Base-by-base conservation (phyloP, 257 asterid genomes). In the Solanum verrucosum region DNA sequence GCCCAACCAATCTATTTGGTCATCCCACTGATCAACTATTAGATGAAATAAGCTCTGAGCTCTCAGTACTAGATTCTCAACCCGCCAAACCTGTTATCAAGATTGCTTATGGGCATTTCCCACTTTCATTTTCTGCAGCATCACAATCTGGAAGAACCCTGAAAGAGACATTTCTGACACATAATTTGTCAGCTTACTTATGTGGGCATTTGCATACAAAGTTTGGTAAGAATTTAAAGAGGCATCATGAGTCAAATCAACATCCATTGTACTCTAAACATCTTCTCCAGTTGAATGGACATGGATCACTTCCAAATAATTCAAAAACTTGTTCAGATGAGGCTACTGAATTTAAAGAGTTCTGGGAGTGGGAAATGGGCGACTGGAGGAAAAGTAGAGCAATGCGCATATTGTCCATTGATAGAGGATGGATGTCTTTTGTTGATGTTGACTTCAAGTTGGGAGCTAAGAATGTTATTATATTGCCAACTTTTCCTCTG, bases 341-440 rank as follows among this genome's bases (percentile, higher is more conserved):
- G 87, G 90, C 85, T 77, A 71, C 87, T 49, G 71, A 88, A 78
- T 40, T 34, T 67, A 86, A 92, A 46, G 98, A 90, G 27, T 97
- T 97, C 92, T 97, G 99, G 99, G 99, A 97, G 89, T 93, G 91
- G 95, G 98, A 97, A 92, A 94, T 96, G 98, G 98, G 99, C 44
- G 99, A 97, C 87, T 97, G 99, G 99, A 93, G 96, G 82, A 91
- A 89, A 90, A 94, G 91, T 90, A 87, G 98, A 93, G 90, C 93
- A 37, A 95, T 97, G 98, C 98, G 98, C 20, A 89, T 97, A 90
- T 92, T 96, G 90, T 98, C 98, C 71, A 87, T 97, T 65, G 99
- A 97, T 90, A 88, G 92, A 83, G 99, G 98, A 37, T 93, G 74
- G 70, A 92, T 93, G 38, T 97, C 99, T 74, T 97, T 96, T 85